Evolutionary conservation across 2,329 filamentous ascomycete species (phyloP).

Genomic region (Phyllachora maydis): DNA sequence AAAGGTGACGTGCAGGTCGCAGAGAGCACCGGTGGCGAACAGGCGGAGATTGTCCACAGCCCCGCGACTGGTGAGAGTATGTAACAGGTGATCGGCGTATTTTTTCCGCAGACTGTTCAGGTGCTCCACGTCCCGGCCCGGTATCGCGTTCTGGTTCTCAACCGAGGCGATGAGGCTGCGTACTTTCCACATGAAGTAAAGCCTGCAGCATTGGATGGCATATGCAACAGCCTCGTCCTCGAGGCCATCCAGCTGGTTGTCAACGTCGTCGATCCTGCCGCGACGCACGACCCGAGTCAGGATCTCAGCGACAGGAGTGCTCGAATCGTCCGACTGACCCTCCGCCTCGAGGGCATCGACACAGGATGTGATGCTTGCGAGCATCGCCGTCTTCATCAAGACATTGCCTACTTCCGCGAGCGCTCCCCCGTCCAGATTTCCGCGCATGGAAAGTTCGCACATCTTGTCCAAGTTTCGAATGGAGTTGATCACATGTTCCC

Average conservation of each 20-base stretch:
- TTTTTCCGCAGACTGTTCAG: slow-evolving; percentile 32
- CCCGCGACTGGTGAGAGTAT: slow-evolving; percentile 44
- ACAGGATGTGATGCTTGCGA: slow-evolving; percentile 63
- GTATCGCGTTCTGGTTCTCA: slow-evolving; percentile 29
- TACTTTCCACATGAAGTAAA: slow-evolving; percentile 94
- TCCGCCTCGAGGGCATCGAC: slow-evolving; percentile 51
- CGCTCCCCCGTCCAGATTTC: slow-evolving; percentile 41
- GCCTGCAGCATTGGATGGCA: slow-evolving; percentile 55
- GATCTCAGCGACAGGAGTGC: slow-evolving; percentile 39
- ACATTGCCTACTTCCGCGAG: slow-evolving; percentile 54
- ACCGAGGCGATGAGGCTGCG: slow-evolving; percentile 35
- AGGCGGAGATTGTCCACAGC: slow-evolving; percentile 63
- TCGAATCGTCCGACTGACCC: slow-evolving; percentile 23
- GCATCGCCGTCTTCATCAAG: slow-evolving; percentile 59
- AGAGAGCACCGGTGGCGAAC: slow-evolving; percentile 51
- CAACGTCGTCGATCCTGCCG: slow-evolving; percentile 46
- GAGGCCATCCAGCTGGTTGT: slow-evolving; percentile 50
- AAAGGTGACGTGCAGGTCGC: slow-evolving; percentile 70
- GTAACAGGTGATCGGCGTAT: slow-evolving; percentile 42
- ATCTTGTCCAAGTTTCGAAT: slow-evolving; percentile 52
- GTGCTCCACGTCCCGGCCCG: slow-evolving; percentile 36
- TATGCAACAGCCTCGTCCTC: slow-evolving; percentile 64
- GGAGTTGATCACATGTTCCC: slow-evolving; percentile 64
- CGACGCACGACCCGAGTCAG: slow-evolving; percentile 55
- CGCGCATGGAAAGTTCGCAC: slow-evolving; percentile 50